These are phyloP conservation scores for Tetrapisispora namnaoensis DNA, from an alignment of 805 yeast species.

Conservation along the genomic window DNA sequence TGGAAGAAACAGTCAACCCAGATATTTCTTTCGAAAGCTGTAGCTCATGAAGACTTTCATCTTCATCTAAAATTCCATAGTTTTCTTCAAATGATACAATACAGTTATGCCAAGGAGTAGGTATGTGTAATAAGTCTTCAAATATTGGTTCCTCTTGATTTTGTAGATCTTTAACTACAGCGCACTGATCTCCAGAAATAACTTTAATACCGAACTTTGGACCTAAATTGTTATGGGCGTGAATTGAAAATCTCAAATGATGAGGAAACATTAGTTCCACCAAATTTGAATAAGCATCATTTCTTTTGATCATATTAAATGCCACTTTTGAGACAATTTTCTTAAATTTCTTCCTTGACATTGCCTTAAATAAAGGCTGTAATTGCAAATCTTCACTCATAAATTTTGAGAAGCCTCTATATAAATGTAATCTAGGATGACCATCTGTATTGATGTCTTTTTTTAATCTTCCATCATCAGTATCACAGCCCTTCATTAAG, in stretches of 20 bases:
- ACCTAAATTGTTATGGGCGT: conserved; percentile 49
- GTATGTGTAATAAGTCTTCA: conserved; percentile 50
- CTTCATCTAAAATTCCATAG: neutral
- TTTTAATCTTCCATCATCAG: conserved; percentile 55
- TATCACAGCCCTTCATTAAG: conserved; percentile 37
- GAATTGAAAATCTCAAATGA: conserved; percentile 50
- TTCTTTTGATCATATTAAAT: conserved; percentile 54
- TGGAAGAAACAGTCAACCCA: neutral
- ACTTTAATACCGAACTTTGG: conserved; percentile 51
- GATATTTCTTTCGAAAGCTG: neutral
- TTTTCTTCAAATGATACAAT: conserved; percentile 26
- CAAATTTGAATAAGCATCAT: conserved; percentile 55
- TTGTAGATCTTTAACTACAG: conserved; percentile 36
- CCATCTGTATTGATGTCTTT: conserved; percentile 47
- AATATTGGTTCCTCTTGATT: conserved; percentile 33
- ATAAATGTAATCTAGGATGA: conserved; percentile 44
- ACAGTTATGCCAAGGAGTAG: conserved; percentile 60
- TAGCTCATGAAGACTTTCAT: neutral
- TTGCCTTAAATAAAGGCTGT: conserved; percentile 31
- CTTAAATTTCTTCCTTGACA: conserved; percentile 41
- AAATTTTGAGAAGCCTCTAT: conserved; percentile 49
- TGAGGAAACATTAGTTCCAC: conserved; percentile 52
- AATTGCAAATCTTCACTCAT: conserved; percentile 48
- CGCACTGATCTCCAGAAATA: conserved; percentile 36
- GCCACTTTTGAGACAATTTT: conserved; percentile 45